phyloP scores from a whole-genome alignment of 2,329 filamentous ascomycete species.

The Sclerotinia subarctica region DNA sequence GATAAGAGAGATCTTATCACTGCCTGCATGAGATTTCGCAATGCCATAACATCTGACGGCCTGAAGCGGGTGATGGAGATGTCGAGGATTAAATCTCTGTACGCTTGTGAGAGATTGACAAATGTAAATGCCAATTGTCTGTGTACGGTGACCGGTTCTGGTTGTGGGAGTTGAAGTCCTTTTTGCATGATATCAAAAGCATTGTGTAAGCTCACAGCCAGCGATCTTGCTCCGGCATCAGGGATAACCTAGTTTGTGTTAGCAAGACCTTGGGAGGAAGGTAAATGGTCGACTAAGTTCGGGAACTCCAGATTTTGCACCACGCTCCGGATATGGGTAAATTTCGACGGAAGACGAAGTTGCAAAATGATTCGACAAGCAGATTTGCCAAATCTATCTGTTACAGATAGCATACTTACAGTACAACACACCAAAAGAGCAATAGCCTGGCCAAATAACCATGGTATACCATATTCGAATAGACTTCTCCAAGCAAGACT shows the following conservation, averaged over 20 bases:
- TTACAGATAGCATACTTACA: background rate
- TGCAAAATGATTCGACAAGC: background rate
- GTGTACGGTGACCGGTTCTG: constrained; percentile 40
- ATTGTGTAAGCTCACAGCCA: constrained; percentile 48
- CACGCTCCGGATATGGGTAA: background rate
- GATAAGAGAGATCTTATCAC: constrained; percentile 53
- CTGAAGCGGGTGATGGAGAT: constrained; percentile 53
- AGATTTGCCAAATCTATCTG: background rate
- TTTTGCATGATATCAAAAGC: constrained; percentile 48
- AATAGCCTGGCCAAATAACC: constrained; percentile 54
- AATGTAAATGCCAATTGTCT: constrained; percentile 50
- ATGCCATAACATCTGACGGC: constrained; percentile 47
- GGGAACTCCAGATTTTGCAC: too few relatives aligned
- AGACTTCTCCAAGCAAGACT: constrained; percentile 50
- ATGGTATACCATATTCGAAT: constrained; percentile 53
- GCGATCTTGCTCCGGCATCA: constrained; percentile 53
- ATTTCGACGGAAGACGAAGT: background rate
- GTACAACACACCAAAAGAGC: constrained; percentile 48
- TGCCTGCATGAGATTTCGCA: constrained; percentile 55
- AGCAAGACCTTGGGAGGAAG: background rate
- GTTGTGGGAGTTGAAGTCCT: constrained; percentile 42
- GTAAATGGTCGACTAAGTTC: background rate
- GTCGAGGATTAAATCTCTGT: constrained; percentile 55
- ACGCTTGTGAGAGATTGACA: constrained; percentile 54
- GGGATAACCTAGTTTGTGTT: constrained; percentile 43